Evolutionary conservation across 1,284 basidiomycete genomes (phyloP), one percentile per base, ranked within the genome.

Genomic region (Ceraceosorus guamensis): DNA sequence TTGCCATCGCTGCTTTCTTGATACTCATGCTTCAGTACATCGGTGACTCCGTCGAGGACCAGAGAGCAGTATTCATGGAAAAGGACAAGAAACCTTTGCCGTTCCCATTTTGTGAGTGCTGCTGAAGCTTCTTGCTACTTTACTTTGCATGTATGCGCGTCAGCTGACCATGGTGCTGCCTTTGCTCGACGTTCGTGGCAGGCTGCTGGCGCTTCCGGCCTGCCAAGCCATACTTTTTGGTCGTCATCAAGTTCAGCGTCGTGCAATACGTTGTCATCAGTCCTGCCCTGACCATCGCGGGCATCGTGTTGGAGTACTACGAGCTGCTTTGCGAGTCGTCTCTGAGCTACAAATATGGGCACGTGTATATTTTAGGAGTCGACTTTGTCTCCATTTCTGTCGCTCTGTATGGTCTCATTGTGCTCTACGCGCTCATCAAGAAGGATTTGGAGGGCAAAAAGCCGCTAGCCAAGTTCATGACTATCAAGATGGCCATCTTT

Each of bases 11-110:
- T 30, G 74, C 75, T 5, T 78, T 76, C 52, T 60, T 68, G 53
- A 79, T 91, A 33, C 81, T 93, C 4, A 80, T 91, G 55, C 86
- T 92, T 46, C 87, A 91, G 72, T 90, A 84, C 74, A 87, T 92
- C 1, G 87, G 88, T 8, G 79, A 81, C 6, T 86, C 84, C 0
- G 83, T 84, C 1, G 62, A 78, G 0, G 84, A 78, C 24, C 83
- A 86, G 66, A 53, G 53, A 10, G 54, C 47, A 50, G 87, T 87
- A 0, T 81, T 93, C 3, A 80, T 80, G 6, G 80, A 86, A 31
- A 92, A 92, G 75, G 87, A 91, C 69, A 92, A 92, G 71, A 78
- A 79, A 47, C 78, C 82, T 30, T 77, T 93, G 6, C 87, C 88
- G 10, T 73, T 87, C 46, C 88, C 89, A 6, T 85, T 88, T 62